Conservation (phyloP, 2,329 filamentous ascomycete genomes). For the Neonectria neomacrospora region DNA sequence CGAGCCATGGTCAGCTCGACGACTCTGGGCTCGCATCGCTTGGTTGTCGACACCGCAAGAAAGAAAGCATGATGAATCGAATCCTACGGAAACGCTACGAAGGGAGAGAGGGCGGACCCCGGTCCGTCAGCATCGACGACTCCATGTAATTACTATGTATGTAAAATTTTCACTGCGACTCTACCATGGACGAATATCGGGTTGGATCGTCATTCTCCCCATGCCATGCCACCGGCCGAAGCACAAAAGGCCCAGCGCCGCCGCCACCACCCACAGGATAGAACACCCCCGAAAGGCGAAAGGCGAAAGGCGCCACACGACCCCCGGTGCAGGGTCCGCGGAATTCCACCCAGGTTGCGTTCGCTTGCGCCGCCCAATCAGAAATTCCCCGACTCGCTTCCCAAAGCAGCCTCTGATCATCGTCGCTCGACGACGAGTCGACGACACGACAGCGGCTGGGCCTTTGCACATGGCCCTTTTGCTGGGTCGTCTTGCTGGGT, state of each 20-base stretch:
- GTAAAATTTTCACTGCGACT: not conserved
- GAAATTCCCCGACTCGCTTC: constrained; percentile 47
- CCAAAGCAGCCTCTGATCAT: constrained; percentile 38
- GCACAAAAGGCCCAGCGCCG: constrained; percentile 1
- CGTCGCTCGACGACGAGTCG: constrained; percentile 11
- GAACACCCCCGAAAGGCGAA: constrained; percentile 4
- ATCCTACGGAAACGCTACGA: not conserved
- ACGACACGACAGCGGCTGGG: constrained; percentile 14
- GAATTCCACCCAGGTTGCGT: constrained; percentile 38
- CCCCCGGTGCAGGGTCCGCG: constrained; percentile 30
- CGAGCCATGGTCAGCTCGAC: not conserved
- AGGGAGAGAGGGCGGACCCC: not conserved
- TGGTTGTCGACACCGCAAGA: not conserved
- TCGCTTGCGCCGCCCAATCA: constrained; percentile 47
- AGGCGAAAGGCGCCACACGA: constrained; percentile 6
- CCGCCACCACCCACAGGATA: not conserved
- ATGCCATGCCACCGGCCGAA: constrained; percentile 6
- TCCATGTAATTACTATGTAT: not conserved
- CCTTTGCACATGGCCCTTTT: not conserved
- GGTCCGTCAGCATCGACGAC: not conserved
- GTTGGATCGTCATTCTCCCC: not conserved
- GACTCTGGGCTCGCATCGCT: not conserved
- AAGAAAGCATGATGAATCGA: not conserved
- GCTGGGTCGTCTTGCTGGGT: not conserved
- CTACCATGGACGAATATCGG: not conserved